Evolutionary conservation across 768 basidiomycete species (phyloP).

Genomic region (Suillus subaureus): DNA sequence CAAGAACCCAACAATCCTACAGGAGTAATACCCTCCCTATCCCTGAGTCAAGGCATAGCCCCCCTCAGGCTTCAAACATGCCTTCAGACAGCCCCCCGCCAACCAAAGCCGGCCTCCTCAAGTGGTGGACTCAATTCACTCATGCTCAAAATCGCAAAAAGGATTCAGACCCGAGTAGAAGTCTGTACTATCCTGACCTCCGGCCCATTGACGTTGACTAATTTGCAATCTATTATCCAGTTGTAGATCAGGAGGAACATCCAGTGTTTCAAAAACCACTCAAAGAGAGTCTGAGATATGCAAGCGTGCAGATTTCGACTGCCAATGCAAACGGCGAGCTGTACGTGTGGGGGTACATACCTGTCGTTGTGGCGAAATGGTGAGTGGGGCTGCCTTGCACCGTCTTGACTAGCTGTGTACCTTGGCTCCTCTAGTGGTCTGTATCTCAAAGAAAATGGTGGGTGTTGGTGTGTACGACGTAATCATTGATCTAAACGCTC

Average conservation of each 20-base stretch:
- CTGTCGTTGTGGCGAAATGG: conserved; percentile 98
- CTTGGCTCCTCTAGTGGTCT: conserved; percentile 60
- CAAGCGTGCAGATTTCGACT: conserved; percentile 93
- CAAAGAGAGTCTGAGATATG: conserved; percentile 80
- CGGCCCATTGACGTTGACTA: conserved; percentile 8
- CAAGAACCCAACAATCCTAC: not conserved
- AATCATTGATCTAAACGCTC: conserved; percentile 3
- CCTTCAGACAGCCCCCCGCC: conserved; percentile 39
- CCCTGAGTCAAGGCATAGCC: conserved; percentile 6
- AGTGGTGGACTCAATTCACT: conserved; percentile 84
- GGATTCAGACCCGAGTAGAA: conserved; percentile 45
- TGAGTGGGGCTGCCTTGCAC: conserved; percentile 38
- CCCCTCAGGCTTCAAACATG: conserved; percentile 18
- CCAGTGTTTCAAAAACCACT: conserved; percentile 87
- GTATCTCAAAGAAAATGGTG: conserved; percentile 93
- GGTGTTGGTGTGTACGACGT: conserved; percentile 17
- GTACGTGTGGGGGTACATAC: conserved; percentile 93
- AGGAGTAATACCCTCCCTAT: conserved; percentile 2
- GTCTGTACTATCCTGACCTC: conserved; percentile 25
- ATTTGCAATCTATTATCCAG: conserved; percentile 14
- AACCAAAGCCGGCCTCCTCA: conserved; percentile 63
- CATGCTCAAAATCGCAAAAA: conserved; percentile 65
- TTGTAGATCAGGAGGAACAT: conserved; percentile 38
- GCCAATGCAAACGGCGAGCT: conserved; percentile 80
- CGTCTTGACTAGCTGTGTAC: conserved; percentile 11